A percentile compares a stretch with the other conserved stretches of the same genome.
Evolutionary conservation across 495 filamentous ascomycete species (phyloP).

Genomic region (Melanomma pulvis-pyrius): DNA sequence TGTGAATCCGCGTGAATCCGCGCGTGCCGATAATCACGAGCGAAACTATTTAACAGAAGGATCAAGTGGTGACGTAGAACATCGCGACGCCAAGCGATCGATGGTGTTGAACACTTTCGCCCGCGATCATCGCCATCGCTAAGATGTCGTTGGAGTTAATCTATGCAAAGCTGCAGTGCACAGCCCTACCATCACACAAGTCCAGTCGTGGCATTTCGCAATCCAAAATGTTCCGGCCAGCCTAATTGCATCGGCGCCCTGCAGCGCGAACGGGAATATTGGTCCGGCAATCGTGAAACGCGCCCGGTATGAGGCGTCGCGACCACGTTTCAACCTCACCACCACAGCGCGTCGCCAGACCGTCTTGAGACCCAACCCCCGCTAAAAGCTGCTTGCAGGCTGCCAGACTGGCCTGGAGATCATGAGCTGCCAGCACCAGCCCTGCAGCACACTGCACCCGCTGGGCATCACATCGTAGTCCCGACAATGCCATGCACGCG

Average conservation of each 20-base stretch:
- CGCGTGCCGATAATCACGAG: not conserved
- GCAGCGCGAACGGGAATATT: not conserved
- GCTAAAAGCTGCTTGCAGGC: slow-evolving; percentile 6
- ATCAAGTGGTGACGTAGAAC: slow-evolving; percentile 12
- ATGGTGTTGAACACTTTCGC: slow-evolving; percentile 2
- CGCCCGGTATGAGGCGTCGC: slow-evolving; percentile 10
- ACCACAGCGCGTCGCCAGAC: slow-evolving; percentile 32
- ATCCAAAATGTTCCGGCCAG: not conserved
- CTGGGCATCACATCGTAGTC: slow-evolving; percentile 2
- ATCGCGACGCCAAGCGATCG: slow-evolving; percentile 33
- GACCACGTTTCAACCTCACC: slow-evolving; percentile 24
- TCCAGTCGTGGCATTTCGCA: not conserved
- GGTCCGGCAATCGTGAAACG: slow-evolving; percentile 24
- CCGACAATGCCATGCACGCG: slow-evolving; percentile 21
- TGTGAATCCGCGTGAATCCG: not conserved
- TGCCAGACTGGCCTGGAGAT: slow-evolving; percentile 2
- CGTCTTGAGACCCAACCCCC: slow-evolving; percentile 25
- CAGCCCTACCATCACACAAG: not conserved
- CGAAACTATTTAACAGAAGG: not conserved
- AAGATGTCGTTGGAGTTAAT: too few relatives aligned
- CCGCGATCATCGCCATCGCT: slow-evolving; percentile 20
- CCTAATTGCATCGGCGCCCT: not conserved
- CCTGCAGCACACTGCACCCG: not conserved
- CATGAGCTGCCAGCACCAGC: not conserved
- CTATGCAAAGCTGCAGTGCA: too few relatives aligned